Conservation (phyloP, 495 filamentous ascomycete species). For the Tuber microsphaerosporum region DNA sequence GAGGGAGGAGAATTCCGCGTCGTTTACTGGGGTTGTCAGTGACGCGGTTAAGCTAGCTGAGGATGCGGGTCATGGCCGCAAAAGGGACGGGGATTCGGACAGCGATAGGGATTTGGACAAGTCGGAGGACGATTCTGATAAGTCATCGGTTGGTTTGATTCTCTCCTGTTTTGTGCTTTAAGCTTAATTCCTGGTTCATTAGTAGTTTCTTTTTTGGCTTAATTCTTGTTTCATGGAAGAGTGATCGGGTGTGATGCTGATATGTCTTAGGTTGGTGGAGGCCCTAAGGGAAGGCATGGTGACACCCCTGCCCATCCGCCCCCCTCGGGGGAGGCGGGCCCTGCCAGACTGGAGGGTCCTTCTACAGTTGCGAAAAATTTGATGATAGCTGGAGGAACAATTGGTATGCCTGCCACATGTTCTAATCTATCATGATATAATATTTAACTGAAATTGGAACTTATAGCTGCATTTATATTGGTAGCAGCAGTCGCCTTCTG, state of each 20-base stretch:
- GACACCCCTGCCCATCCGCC: not conserved
- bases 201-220: not conserved
- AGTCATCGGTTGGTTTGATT: not conserved
- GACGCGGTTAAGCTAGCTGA: slow-evolving; percentile 9
- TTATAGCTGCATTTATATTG: slow-evolving; percentile 16
- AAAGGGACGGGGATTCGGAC: not conserved
- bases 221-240: not conserved
- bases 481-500: slow-evolving; percentile 20
- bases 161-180: not conserved
- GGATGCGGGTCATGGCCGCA: not conserved
- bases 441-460: not conserved
- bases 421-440: not conserved
- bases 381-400: slow-evolving; percentile 20
- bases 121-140: not conserved
- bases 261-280: not conserved
- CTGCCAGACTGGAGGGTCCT: not conserved
- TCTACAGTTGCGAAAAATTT: slow-evolving; percentile 10
- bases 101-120: not conserved
- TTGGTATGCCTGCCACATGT: slow-evolving; percentile 11
- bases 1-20: slow-evolving; percentile 15
- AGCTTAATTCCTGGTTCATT: not conserved
- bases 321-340: not conserved
- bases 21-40: slow-evolving; percentile 12
- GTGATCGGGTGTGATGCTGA: slow-evolving; percentile 1
- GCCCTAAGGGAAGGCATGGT: not conserved